Percentiles rank a stretch among this genome's conserved stretches.
These are phyloP conservation scores for Leptographium flavum DNA, from an alignment of 2,329 filamentous ascomycete genomes.

Conservation along the genomic window DNA sequence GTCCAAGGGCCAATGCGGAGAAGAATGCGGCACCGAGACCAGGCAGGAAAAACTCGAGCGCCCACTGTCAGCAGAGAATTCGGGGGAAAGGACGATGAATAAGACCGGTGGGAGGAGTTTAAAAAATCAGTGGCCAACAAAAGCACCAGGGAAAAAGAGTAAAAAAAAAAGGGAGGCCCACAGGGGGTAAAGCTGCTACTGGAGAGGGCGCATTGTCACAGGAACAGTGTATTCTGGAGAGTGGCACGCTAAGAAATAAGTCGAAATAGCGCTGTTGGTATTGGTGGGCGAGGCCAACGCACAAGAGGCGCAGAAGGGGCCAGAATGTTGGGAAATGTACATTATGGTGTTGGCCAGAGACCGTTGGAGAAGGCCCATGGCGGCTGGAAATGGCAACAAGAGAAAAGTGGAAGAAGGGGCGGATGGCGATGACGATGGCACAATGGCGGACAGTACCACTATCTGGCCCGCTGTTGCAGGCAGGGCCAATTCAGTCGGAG, in stretches of 20 bases:
- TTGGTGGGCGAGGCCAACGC: neutral
- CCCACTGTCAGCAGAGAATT: neutral
- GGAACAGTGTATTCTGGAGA: neutral
- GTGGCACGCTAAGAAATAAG: neutral
- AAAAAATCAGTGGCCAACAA: neutral
- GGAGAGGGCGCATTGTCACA: neutral
- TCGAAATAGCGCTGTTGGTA: slow-evolving; percentile 5
- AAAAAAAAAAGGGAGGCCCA: neutral
- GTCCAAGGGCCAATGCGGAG: neutral
- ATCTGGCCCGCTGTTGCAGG: no score
- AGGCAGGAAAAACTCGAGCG: neutral
- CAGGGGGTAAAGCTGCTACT: neutral
- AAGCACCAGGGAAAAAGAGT: neutral
- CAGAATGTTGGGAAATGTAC: no score
- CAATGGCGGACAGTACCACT: no score
- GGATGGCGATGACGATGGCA: no score
- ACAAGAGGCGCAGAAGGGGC: neutral
- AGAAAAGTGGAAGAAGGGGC: no score
- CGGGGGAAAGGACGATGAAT: neutral
- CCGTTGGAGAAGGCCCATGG: no score
- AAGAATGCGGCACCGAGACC: neutral
- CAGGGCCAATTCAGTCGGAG: no score
- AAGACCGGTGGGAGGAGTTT: neutral
- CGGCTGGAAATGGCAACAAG: no score
- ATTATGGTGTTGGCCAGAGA: no score